Conservation (phyloP, 192 early-diverging fungal genomes). For the Backusella mclennaniae region DNA sequence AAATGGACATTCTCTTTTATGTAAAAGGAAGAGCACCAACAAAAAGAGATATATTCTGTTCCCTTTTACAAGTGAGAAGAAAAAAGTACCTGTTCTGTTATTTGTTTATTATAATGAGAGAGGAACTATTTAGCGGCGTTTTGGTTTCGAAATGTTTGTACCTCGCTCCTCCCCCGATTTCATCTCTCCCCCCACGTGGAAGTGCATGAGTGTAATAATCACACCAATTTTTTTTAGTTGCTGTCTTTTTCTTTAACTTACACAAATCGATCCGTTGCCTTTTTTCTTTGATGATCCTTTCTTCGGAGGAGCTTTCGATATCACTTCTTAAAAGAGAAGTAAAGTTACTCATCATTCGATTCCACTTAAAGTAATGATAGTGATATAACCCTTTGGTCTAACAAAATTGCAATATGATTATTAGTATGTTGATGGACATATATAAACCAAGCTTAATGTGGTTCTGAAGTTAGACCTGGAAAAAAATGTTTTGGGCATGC, state of each 20-base stretch:
- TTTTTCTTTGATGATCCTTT: not conserved
- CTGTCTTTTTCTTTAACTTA: not conserved
- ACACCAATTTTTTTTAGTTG: not conserved
- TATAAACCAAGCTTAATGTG: not conserved
- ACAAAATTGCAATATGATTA: not conserved
- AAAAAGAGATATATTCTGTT: not conserved
- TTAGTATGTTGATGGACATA: not conserved
- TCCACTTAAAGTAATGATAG: not conserved
- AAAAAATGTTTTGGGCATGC: not conserved
- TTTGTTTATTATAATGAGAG: not conserved
- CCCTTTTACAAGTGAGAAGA: not conserved
- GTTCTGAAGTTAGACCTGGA: not conserved
- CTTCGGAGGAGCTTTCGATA: not conserved
- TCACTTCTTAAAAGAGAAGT: not conserved
- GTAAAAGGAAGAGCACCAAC: not conserved
- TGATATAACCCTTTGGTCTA: not conserved
- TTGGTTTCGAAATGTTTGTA: conserved; percentile 4
- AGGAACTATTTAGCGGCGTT: not conserved
- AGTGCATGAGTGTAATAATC: conserved; percentile 1
- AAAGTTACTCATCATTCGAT: not conserved
- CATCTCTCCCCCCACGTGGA: not conserved
- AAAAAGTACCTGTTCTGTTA: not conserved
- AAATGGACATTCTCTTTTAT: no score
- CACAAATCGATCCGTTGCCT: conserved; percentile 4
- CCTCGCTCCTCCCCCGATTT: not conserved